A percentile compares a stretch with the other conserved stretches of the same genome.
These are phyloP conservation scores for Citrus hindsii DNA, from an alignment of 345 rosid genomes.

Conservation along the genomic window DNA sequence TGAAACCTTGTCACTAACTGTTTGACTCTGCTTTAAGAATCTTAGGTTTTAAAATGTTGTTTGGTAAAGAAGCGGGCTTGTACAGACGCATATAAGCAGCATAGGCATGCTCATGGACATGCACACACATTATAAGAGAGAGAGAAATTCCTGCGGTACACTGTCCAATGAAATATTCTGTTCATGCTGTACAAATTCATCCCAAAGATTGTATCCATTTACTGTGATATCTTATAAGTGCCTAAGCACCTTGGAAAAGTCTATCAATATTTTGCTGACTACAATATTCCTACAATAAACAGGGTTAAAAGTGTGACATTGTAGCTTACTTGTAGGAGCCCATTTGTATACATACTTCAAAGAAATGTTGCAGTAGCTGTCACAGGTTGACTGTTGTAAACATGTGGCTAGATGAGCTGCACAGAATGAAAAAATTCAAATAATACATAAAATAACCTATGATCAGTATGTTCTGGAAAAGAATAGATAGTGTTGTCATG, in stretches of 20 bases:
- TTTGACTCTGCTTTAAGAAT: constrained; percentile 1
- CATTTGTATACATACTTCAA: background rate
- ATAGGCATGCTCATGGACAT: background rate
- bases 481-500: background rate
- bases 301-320: background rate
- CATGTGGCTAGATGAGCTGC: constrained; percentile 7
- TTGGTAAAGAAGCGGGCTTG: background rate
- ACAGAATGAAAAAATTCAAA: background rate
- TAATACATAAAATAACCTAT: background rate
- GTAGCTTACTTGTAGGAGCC: constrained; percentile 9
- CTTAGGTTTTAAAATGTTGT: background rate
- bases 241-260: background rate
- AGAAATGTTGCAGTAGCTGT: background rate
- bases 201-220: background rate
- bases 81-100: background rate
- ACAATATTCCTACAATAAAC: background rate
- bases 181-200: background rate
- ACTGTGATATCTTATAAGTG: background rate
- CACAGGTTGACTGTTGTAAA: constrained; percentile 3
- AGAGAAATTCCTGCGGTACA: background rate
- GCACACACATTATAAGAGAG: background rate
- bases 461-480: background rate
- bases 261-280: constrained; percentile 4
- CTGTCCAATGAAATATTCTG: background rate
- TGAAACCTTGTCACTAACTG: background rate